phyloP scores from a whole-genome alignment of 73 alveolate species.

The Vitrella brassicaformis region DNA sequence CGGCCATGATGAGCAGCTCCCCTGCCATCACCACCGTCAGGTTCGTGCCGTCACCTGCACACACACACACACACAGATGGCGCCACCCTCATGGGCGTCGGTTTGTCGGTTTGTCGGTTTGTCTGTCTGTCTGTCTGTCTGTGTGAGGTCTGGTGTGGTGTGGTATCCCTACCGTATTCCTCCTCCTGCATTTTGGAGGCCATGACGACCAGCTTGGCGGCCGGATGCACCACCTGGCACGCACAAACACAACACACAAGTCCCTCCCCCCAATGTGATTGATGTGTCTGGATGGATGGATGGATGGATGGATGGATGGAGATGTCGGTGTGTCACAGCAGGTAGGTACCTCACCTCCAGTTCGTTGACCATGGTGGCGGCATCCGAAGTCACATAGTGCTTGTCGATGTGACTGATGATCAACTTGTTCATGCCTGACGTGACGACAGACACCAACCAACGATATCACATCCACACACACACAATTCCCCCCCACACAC shows the following conservation, averaged over 20 bases:
- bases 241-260: too few species aligned
- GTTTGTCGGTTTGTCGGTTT: too few species aligned
- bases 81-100: too few species aligned
- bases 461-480: neutral
- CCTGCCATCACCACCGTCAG: slow-evolving; percentile 88
- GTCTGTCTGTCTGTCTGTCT: too few species aligned
- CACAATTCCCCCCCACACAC: too few species aligned
- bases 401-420: slow-evolving; percentile 89
- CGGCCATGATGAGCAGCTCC: slow-evolving; percentile 90
- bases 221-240: too few species aligned
- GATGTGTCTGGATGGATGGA: too few species aligned
- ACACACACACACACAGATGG: too few species aligned
- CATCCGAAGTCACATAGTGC: slow-evolving; percentile 89
- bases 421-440: slow-evolving; percentile 79
- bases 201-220: slow-evolving; percentile 88
- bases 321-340: too few species aligned
- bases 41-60: slow-evolving; percentile 87
- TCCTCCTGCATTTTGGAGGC: slow-evolving; percentile 89
- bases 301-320: too few species aligned
- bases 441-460: neutral
- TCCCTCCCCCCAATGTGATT: too few species aligned
- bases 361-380: slow-evolving; percentile 80
- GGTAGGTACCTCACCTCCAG: slow-evolving; percentile 88
- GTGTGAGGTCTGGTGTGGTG: too few species aligned
- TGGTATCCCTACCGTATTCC: slow-evolving; percentile 85